phyloP scores from a whole-genome alignment of 176 grass and related monocot genomes.

The Microstegium vimineum region DNA sequence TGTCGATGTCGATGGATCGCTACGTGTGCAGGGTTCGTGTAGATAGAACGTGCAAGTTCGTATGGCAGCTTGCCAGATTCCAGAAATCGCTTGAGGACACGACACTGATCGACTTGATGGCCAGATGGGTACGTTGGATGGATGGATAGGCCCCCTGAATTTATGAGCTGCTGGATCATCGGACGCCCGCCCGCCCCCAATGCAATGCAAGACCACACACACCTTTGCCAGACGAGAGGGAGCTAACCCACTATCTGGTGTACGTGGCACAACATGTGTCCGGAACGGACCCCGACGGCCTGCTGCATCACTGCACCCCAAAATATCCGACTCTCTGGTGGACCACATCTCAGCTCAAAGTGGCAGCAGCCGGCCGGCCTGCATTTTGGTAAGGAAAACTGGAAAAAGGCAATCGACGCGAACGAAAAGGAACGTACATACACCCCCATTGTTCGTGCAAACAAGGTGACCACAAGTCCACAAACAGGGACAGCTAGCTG shows the following conservation, averaged over 20 bases:
- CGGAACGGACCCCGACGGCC: not conserved
- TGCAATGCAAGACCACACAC: not conserved
- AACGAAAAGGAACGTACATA: too few species aligned
- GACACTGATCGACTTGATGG: constrained; percentile 8
- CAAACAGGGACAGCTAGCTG: too few species aligned
- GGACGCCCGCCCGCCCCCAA: not conserved
- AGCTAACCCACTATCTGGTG: constrained; percentile 6
- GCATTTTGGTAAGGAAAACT: not conserved
- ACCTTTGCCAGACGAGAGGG: not conserved
- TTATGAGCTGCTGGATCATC: constrained; percentile 9
- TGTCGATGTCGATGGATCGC: not conserved
- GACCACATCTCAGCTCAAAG: not conserved
- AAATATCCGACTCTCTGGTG: constrained; percentile 12
- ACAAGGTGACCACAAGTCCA: too few species aligned
- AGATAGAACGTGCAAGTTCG: not conserved
- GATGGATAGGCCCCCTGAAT: constrained; percentile 1
- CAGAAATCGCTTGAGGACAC: constrained; percentile 8
- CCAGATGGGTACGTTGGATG: not conserved
- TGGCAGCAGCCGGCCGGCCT: not conserved
- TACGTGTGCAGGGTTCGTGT: not conserved
- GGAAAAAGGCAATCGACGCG: too few species aligned
- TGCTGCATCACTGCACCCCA: not conserved
- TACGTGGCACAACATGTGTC: not conserved
- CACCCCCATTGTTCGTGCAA: too few species aligned
- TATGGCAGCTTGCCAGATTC: not conserved